Base-by-base conservation (phyloP, 768 basidiomycete genomes). In the Phylloporus sp. region DNA sequence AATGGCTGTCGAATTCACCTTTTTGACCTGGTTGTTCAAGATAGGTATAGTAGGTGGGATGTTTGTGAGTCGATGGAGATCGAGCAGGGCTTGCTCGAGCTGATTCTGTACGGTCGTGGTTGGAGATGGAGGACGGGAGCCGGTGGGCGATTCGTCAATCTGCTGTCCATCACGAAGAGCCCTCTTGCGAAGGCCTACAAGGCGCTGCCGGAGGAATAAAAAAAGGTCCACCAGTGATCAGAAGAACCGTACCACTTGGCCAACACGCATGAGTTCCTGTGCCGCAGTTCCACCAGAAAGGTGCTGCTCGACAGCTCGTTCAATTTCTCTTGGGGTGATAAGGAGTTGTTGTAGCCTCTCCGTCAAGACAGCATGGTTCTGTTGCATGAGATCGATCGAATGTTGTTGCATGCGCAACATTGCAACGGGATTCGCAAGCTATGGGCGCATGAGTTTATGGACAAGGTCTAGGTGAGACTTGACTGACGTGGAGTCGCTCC, bases 1-100 rank as follows among this genome's bases (percentile, higher is more conserved):
- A 33, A 76, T 57, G 7, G 79, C 59, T n/a, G 66, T 42, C 10
- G 68, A 57, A 0, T 43, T 44, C 4, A 36, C n/a, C 44, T 67
- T 73, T 38, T 56, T 66, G 3, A 81, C 69, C 59, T 82, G 80
- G 22, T 76, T 75, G 31, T 81, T 67, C 33, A 82, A 57, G n/a
- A 70, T 55, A 38, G 75, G 78, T 27, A 81, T 69, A 7, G 71
- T 67, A 1, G 81, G 81, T 13, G 73, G 74, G 29, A 80, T 73
- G 3, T 76, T 77, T 2, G 79, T 79, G 29, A 71, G 62, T 7
- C 66, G 66, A 46, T 80, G 77, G 20, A 82, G 65, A 14, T 71
- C 66, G 8, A 74, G 59, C 15, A 80, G 62, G 6, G 74, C 75
- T 42, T 66, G 62, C 57, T 77, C 72, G 49, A 71, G 68, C 57